Base-by-base conservation (phyloP, 495 filamentous ascomycete genomes). In the Annulohypoxylon nitens region DNA sequence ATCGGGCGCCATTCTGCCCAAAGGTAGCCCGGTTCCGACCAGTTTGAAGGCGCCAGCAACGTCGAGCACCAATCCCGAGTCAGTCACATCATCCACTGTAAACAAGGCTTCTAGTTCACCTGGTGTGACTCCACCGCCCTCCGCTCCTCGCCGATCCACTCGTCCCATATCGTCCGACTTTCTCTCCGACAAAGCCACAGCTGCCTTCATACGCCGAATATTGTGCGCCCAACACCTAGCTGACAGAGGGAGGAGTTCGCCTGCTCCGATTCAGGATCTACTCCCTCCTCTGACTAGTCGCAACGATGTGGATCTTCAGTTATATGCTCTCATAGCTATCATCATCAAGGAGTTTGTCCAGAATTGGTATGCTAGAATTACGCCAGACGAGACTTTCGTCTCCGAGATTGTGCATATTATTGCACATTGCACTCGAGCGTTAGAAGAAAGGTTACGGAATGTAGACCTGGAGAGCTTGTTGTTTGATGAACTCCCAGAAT, bases 291-390 rank as follows among this genome's bases (percentile, higher is more conserved):
- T 99, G 72, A 97, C 96, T 18, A 95, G 93, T 81, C 93, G 92
- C 64, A 96, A 97, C 78, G 93, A 94, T 66, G 88, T 97, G 66
- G 96, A 99, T 76, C 82, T 93, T 67, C 92, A 99, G 78, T 87
- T 99, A 33, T 99, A 98, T 77, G 96, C 93, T 11, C 85, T 98
- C 26, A 87, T 99, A 61, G 91, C 96, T 37, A 90, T 97, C 63
- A 89, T 98, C 69, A 86, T 97, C 58, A 88, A 91, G 75, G 95
- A 97, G 70, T 94, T 93, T 79, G 92, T 98, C 20, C 89, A 93
- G 65, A 91, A 90, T 62, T 99, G 96, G 96, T 99, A 99, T 81
- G 86, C 85, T 53, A 93, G 92, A 76, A 93, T 99, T 78, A 98
- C 95, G 1, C 88, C 94, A 3, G 97, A 99, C 79, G 91, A 94